Base-by-base conservation (phyloP, 768 basidiomycete species). In the Russula olivacea region DNA sequence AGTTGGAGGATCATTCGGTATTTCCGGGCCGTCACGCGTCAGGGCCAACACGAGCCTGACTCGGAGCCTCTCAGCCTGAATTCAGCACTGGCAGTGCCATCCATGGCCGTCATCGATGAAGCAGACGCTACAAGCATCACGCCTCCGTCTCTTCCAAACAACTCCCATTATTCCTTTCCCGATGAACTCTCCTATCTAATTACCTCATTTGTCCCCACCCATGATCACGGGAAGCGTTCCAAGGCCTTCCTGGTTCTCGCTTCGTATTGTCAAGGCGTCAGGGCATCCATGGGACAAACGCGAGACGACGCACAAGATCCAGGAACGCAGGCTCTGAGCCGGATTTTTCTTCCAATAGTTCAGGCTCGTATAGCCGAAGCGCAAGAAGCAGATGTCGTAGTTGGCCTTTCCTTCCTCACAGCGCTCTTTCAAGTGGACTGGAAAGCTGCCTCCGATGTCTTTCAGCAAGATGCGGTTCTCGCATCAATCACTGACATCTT, bases 351-450 rank as follows among this genome's bases (percentile, higher is more conserved):
- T 25, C 80, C 82, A 32, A 69, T 76, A 0, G 71, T 89, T 38
- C 67, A 80, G 9, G 72, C 77, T 14, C 76, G 77, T 48, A 76
- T 93, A 11, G 75, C 80, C 38, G 85, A 86, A 50, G 79, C 81
- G 3, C 76, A 82, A 21, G 85, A 89, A 71, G 61, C 69, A 12
- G 76, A 78, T 40, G 72, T 84, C 30, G 74, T 87, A 19, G 73
- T 76, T 15, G 85, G 84, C 12, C 73, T 88, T 43, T 80, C 83
- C 1, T 87, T 92, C 71, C 77, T 93, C 54, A 77, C 81, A n/a
- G 90, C 89, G 0, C 76, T 95, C 21, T 91, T 93, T 69, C 90
- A 93, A 71, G 83, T 93, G n/a, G 90, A 92, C 67, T 81, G 84
- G 74, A 75, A 80, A 56, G 76, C 83, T 1, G 92, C 89, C 11